These are phyloP conservation scores for Ceratocystis ficicola DNA, from an alignment of 2,329 filamentous ascomycete species.

Conservation along the genomic window DNA sequence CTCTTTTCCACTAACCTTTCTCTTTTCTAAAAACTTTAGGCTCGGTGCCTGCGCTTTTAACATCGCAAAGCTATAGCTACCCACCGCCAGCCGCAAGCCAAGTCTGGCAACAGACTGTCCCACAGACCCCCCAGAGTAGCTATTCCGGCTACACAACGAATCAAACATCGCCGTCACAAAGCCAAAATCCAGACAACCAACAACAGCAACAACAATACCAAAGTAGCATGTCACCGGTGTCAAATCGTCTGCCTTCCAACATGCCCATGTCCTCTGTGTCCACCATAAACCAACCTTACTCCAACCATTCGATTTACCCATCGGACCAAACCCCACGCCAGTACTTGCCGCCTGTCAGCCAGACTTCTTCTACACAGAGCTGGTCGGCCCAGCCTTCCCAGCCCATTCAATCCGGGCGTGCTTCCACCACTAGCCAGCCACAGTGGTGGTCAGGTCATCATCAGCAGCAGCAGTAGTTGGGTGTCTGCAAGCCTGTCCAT, in stretches of 20 bases:
- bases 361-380: constrained; percentile 38
- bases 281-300: constrained; percentile 47
- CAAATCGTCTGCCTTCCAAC: constrained; percentile 41
- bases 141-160: constrained; percentile 45
- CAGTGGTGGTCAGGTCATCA: constrained; percentile 45
- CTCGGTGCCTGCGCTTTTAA: constrained; percentile 37
- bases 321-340: constrained; percentile 52
- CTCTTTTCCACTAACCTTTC: constrained; percentile 35
- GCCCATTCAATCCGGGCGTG: constrained; percentile 27
- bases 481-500: too few species aligned
- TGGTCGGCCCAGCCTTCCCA: constrained; percentile 52
- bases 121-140: constrained; percentile 47
- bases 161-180: constrained; percentile 26
- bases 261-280: constrained; percentile 55
- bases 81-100: constrained; percentile 37
- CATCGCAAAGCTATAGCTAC: constrained; percentile 51
- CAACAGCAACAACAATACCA: neutral
- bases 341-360: constrained; percentile 53
- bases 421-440: constrained; percentile 26
- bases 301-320: constrained; percentile 46
- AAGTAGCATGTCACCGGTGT: neutral
- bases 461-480: neutral
- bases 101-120: constrained; percentile 52
- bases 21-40: constrained; percentile 46
- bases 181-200: neutral